Percentiles rank a stretch among this genome's conserved stretches.
These are phyloP conservation scores for Darksidea phi DNA, from an alignment of 495 filamentous ascomycete genomes.

Conservation along the genomic window DNA sequence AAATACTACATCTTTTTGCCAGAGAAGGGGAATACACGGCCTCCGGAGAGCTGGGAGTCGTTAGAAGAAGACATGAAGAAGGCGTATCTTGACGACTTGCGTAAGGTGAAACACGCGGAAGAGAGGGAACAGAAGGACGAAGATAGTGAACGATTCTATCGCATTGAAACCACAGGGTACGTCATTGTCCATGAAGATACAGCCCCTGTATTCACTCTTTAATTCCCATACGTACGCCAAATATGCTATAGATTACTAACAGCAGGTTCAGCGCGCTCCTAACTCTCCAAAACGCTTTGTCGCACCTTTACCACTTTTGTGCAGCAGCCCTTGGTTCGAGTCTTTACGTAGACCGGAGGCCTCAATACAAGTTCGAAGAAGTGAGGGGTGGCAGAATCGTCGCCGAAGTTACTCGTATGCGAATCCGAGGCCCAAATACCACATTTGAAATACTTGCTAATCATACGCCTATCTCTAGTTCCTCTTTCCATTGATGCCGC, in stretches of 20 bases:
- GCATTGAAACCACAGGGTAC: conserved; percentile 58
- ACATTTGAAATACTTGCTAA: no score
- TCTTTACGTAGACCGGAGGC: conserved; percentile 55
- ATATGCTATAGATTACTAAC: conserved; percentile 1
- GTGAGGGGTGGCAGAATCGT: conserved; percentile 41
- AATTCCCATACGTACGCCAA: no score
- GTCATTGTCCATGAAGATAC: conserved; percentile 11
- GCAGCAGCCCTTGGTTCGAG: conserved; percentile 54
- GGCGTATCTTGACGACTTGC: conserved; percentile 68
- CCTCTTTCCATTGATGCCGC: conserved; percentile 66
- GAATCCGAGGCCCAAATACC: no score
- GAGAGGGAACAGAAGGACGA: conserved; percentile 54
- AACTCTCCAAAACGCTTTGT: conserved; percentile 66
- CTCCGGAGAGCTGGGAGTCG: conserved; percentile 50
- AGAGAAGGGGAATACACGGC: conserved; percentile 41
- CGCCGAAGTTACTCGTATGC: conserved; percentile 62
- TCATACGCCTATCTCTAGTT: no score
- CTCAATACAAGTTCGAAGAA: conserved; percentile 50
- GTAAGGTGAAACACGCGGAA: conserved; percentile 50
- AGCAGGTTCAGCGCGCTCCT: conserved; percentile 60
- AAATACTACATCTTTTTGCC: conserved; percentile 66
- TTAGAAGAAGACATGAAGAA: conserved; percentile 73
- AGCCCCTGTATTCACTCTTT: no score
- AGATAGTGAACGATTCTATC: conserved; percentile 49
- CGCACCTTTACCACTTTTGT: conserved; percentile 85